A percentile compares a stretch with the other conserved stretches of the same genome.
Conservation (phyloP, 1,284 basidiomycete genomes). For the Rhizopogon hawkerae region DNA sequence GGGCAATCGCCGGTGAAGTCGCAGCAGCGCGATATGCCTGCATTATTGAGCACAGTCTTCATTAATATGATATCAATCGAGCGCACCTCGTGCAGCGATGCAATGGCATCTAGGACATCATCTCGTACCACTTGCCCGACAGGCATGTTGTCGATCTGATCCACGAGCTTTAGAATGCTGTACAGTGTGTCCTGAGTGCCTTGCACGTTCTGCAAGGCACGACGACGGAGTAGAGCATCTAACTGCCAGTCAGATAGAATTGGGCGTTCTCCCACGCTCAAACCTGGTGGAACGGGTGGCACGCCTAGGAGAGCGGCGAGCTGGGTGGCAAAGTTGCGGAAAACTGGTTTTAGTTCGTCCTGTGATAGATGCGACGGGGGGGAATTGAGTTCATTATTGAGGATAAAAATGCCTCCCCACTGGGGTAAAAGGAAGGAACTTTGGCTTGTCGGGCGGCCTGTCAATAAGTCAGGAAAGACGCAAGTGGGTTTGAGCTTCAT, state of each 20-base stretch:
- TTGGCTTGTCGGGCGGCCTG: conserved; percentile 39
- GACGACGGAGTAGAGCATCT: conserved; percentile 63
- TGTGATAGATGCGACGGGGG: conserved; percentile 31
- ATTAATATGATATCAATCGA: conserved; percentile 5
- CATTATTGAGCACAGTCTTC: conserved; percentile 3
- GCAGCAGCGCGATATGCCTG: conserved; percentile 20
- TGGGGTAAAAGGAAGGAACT: conserved; percentile 87
- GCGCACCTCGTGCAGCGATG: conserved; percentile 62
- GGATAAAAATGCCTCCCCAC: conserved; percentile 86
- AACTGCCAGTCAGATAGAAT: conserved; percentile 68
- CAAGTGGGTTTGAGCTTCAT: conserved; percentile 12
- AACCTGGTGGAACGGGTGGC: conserved; percentile 45
- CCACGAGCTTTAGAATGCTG: conserved; percentile 76
- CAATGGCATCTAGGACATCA: conserved; percentile 63
- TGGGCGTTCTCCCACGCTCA: conserved; percentile 24
- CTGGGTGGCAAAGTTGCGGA: conserved; percentile 69
- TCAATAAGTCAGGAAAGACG: conserved; percentile 7
- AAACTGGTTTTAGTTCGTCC: conserved; percentile 45
- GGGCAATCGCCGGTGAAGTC: conserved; percentile 38
- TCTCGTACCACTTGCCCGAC: conserved; percentile 68
- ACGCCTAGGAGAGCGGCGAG: conserved; percentile 75
- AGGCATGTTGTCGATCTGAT: conserved; percentile 86
- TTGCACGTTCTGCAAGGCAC: conserved; percentile 64
- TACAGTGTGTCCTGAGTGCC: conserved; percentile 66
- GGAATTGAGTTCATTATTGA: conserved; percentile 47